These are phyloP conservation scores for Citrus trifoliata DNA, from an alignment of 345 rosid genomes.

Conservation along the genomic window DNA sequence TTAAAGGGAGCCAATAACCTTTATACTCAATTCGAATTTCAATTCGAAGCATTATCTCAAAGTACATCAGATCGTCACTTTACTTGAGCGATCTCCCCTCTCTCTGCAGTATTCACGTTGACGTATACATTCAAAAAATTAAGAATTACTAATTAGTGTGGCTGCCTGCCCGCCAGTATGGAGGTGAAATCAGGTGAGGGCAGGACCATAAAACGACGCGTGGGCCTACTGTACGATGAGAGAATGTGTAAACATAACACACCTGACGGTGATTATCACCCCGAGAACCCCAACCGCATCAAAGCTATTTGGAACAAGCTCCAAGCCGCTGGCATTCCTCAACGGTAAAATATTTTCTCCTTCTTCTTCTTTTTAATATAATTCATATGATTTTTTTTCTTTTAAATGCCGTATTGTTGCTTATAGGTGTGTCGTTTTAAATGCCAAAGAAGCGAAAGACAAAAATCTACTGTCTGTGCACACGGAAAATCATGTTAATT, in stretches of 20 bases:
- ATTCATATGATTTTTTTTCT: background rate
- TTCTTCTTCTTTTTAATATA: background rate
- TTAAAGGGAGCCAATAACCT: background rate
- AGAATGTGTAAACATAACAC: constrained; percentile 78
- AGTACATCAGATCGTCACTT: background rate
- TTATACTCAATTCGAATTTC: background rate
- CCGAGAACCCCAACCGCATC: constrained; percentile 80
- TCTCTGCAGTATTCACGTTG: background rate
- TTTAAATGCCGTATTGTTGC: constrained; percentile 4
- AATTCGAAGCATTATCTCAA: background rate
- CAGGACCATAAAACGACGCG: constrained; percentile 31
- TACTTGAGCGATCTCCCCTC: background rate
- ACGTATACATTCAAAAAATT: background rate
- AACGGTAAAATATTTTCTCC: constrained; percentile 32
- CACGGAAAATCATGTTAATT: constrained; percentile 53
- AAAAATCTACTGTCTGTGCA: constrained; percentile 56
- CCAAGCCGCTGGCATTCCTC: constrained; percentile 50
- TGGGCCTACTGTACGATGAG: constrained; percentile 76
- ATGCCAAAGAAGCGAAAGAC: constrained; percentile 67
- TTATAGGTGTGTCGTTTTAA: constrained; percentile 72
- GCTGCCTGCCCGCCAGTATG: background rate
- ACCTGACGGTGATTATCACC: constrained; percentile 65
- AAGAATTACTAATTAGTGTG: no score
- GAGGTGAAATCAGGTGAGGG: constrained; percentile 9
- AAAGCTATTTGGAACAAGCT: constrained; percentile 74